Percentiles rank a stretch among this genome's conserved stretches.
These are phyloP conservation scores for Helicostylum pulchrum DNA, from an alignment of 192 early-diverging fungal genomes.

Conservation along the genomic window DNA sequence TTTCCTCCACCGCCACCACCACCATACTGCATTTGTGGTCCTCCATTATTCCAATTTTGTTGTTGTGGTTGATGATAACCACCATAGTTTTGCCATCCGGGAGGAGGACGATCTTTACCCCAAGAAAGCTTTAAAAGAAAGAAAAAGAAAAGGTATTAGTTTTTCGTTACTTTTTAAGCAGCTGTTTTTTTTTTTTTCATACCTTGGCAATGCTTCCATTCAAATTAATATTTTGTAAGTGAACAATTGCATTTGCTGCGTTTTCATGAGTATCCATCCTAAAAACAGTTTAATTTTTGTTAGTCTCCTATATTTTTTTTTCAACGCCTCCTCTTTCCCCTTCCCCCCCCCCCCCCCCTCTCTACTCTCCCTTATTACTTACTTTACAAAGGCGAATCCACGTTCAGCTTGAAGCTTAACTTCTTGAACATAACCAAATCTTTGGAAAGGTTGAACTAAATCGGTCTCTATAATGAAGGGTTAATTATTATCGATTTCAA, in stretches of 20 bases:
- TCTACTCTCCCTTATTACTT: constrained; percentile 9
- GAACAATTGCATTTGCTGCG: constrained; percentile 84
- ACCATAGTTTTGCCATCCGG: constrained; percentile 35
- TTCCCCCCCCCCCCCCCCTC: not conserved
- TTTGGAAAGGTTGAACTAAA: constrained; percentile 69
- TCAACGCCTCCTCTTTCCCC: not conserved
- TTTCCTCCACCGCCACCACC: not conserved
- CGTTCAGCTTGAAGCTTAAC: constrained; percentile 85
- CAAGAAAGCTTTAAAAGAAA: constrained; percentile 63
- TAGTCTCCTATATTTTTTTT: not conserved
- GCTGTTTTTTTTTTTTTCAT: constrained; percentile 1
- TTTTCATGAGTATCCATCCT: constrained; percentile 86
- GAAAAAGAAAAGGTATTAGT: not conserved
- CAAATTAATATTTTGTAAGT: constrained; percentile 67
- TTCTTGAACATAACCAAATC: constrained; percentile 75
- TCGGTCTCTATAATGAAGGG: constrained; percentile 50
- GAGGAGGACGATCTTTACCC: constrained; percentile 78
- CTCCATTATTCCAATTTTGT: constrained; percentile 17
- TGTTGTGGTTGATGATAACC: constrained; percentile 37
- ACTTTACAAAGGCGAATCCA: constrained; percentile 90
- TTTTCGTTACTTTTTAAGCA: not conserved
- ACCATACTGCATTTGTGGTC: constrained; percentile 11
- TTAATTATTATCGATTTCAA: not conserved
- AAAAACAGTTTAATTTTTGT: not conserved
- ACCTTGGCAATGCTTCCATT: constrained; percentile 78